Base-by-base conservation (phyloP, 306 rosid genomes). In the Glycine soja region DNA sequence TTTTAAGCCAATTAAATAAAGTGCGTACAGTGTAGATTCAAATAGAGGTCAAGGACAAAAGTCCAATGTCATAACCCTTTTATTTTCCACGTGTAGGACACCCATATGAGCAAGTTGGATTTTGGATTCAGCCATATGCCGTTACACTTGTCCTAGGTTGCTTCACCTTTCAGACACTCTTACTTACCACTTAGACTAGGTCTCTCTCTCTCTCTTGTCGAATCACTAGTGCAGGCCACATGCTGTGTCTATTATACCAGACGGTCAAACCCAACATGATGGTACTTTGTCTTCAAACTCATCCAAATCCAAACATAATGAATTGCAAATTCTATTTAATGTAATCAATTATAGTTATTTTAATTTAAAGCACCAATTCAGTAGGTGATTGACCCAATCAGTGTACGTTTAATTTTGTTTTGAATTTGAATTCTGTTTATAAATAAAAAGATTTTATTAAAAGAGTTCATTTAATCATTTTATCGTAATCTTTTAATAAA, bases 181-280 rank as follows among this genome's bases (percentile, higher is more conserved):
- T 32, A 2, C 77, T 30, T 32, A 2, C 2, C 56, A 6, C 19
- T 32, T 34, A 32, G 73, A 40, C 6, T 43, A 79, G 61, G 77
- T 10, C 74, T 36, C 30, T 24, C 30, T 24, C 30, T 24, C 30
- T 24, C 30, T 24, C 30, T 24, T 24, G 2, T 24, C 30, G 30
- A 38, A 5, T 38, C 2, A 0, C 45, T 7, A 83, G 4, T 72
- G 75, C 71, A n/a, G 2, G 18, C 38, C 85, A 82, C 85, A 75
- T 82, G 81, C 76, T 45, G 3, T 75, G 76, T 75, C 80, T 8
- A 32, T 10, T 8, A 14, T 7, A 3, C 34, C 36, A 14, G 0
- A 5, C 59, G 56, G 81, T 81, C 81, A 81, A 81, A 81, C 81
- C 76, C 81, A 56, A 75, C 70, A 70, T 70, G 6, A 54, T 66